Evolutionary conservation across 1,139 yeast genomes (phyloP).

Genomic region (Scheffersomyces insectosa): DNA sequence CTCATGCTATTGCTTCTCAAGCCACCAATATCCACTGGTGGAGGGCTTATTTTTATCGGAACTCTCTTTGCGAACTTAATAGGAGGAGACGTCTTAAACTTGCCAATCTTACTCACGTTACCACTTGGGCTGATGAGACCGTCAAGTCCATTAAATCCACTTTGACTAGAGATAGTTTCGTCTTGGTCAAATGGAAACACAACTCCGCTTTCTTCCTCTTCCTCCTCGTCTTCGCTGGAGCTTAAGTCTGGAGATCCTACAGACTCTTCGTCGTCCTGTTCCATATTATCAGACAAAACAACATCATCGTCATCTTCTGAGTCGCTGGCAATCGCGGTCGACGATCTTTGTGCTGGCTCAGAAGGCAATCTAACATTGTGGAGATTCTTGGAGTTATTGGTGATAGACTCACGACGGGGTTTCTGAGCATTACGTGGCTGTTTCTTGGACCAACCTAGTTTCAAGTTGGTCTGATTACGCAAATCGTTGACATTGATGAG

Average conservation of each 20-base stretch:
- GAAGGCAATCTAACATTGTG: constrained; percentile 50
- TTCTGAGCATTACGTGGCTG: constrained; percentile 10
- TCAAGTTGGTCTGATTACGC: constrained; percentile 41
- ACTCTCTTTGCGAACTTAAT: constrained; percentile 47
- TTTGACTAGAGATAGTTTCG: constrained; percentile 7
- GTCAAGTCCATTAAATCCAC: no score
- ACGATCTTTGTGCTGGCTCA: constrained; percentile 18
- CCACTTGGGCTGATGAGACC: no score
- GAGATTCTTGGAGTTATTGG: constrained; percentile 45
- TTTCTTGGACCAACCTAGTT: constrained; percentile 49
- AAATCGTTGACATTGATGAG: constrained; percentile 39
- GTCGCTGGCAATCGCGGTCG: constrained; percentile 40
- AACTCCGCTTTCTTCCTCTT: constrained; percentile 30
- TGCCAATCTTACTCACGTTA: constrained; percentile 6
- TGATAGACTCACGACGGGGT: constrained; percentile 56
- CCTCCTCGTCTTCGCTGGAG: constrained; percentile 21
- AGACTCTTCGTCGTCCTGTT: constrained; percentile 27
- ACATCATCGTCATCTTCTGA: constrained; percentile 40
- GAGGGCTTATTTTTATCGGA: constrained; percentile 44
- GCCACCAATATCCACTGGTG: constrained; percentile 26
- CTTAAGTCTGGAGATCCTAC: constrained; percentile 4
- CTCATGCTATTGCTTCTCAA: constrained; percentile 7
- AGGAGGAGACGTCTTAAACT: constrained; percentile 34
- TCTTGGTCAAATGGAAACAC: constrained; percentile 51
- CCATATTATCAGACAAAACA: constrained; percentile 14